A percentile compares a stretch with the other conserved stretches of the same genome.
phyloP scores from a whole-genome alignment of 257 asterid species.

The Scutellaria minor region DNA sequence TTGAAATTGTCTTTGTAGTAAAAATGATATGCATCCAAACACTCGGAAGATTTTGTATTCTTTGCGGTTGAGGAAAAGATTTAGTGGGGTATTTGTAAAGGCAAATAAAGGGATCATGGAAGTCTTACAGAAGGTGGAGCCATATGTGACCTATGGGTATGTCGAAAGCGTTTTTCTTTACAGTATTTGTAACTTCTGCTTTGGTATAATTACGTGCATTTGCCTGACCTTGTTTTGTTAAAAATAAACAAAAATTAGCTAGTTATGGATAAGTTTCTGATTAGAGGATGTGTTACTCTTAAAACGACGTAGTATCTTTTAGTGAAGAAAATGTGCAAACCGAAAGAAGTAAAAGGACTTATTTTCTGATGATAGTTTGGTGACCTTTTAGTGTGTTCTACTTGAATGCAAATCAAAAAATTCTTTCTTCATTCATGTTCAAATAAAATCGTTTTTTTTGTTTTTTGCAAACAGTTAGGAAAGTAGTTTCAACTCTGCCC shows the following conservation, averaged over 20 bases:
- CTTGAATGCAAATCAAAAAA: neutral
- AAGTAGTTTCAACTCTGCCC: neutral
- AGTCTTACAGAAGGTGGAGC: slow-evolving; percentile 79
- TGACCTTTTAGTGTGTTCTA: neutral
- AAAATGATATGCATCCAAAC: slow-evolving; percentile 79
- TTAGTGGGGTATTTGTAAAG: slow-evolving; percentile 81
- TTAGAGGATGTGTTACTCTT: neutral
- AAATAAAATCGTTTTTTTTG: neutral
- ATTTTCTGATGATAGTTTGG: neutral
- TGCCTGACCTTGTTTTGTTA: neutral
- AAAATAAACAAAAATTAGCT: neutral
- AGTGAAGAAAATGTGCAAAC: neutral
- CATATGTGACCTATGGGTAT: slow-evolving; percentile 92
- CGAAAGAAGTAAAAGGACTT: slow-evolving; percentile 1
- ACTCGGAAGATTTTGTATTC: slow-evolving; percentile 71
- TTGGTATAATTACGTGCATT: neutral
- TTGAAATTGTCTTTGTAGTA: slow-evolving; percentile 50
- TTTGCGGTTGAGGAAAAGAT: slow-evolving; percentile 69
- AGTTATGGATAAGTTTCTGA: neutral
- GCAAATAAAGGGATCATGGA: slow-evolving; percentile 63
- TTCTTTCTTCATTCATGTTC: neutral
- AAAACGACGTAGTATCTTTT: neutral
- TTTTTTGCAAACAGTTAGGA: neutral
- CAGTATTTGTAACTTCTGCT: slow-evolving; percentile 16
- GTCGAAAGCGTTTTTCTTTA: slow-evolving; percentile 28